These are phyloP conservation scores for Lentithecium fluviatile DNA, from an alignment of 495 filamentous ascomycete species.

Conservation along the genomic window DNA sequence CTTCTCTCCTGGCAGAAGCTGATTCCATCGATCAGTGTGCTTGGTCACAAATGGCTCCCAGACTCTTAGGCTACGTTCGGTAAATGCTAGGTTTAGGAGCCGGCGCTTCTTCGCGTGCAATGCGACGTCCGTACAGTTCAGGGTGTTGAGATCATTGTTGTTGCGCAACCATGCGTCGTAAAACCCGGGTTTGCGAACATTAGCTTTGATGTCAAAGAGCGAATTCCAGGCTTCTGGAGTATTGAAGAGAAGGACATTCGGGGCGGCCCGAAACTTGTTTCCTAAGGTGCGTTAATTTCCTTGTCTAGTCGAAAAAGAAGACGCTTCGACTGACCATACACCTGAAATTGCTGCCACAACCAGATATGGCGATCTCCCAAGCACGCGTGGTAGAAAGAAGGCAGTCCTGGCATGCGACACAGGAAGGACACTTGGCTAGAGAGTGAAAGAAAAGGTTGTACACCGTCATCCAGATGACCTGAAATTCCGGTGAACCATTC, in stretches of 20 bases:
- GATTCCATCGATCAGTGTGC: conserved; percentile 42
- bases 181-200: conserved; percentile 36
- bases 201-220: conserved; percentile 41
- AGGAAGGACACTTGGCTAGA: neutral
- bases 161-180: conserved; percentile 34
- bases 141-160: conserved; percentile 25
- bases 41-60: conserved; percentile 15
- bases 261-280: conserved; percentile 35
- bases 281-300: conserved; percentile 9
- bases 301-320: neutral
- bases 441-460: conserved; percentile 6
- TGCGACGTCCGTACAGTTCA: conserved; percentile 29
- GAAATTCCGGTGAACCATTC: too few relatives aligned
- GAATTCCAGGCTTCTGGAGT: conserved; percentile 16
- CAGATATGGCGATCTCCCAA: neutral
- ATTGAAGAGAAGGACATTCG: conserved; percentile 40
- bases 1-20: conserved; percentile 6
- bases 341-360: neutral
- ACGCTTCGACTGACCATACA: neutral
- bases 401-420: neutral
- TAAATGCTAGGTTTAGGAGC: conserved; percentile 36
- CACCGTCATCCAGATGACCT: too few relatives aligned
- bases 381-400: neutral
- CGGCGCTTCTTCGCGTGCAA: conserved; percentile 39
- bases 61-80: conserved; percentile 36